phyloP scores from a whole-genome alignment of 2,329 filamentous ascomycete species.

The Helminthosporium solani region DNA sequence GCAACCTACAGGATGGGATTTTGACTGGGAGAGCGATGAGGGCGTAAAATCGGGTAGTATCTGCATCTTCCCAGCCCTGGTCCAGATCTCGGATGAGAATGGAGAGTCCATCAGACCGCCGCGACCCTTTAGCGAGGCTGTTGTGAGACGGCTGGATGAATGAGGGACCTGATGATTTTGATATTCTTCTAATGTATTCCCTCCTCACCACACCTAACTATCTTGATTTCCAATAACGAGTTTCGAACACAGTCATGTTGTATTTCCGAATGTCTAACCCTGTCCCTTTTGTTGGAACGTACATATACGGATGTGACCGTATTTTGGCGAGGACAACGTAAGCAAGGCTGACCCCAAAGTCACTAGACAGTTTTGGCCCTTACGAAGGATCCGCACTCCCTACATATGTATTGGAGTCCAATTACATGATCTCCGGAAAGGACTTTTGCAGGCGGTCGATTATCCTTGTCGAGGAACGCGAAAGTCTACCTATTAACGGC shows the following conservation, averaged over 20 bases:
- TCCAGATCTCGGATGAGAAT: slow-evolving; percentile 35
- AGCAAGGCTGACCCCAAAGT: neutral
- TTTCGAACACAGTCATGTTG: neutral
- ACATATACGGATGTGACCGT: neutral
- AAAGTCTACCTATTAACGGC: neutral
- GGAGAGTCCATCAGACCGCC: slow-evolving; percentile 29
- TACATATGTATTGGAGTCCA: neutral
- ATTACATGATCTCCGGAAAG: neutral
- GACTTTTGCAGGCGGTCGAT: neutral
- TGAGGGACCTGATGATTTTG: slow-evolving; percentile 8
- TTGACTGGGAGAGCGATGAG: slow-evolving; percentile 35
- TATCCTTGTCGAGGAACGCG: neutral
- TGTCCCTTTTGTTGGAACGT: too few relatives aligned
- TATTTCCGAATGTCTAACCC: too few relatives aligned
- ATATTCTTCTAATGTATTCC: neutral
- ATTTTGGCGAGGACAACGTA: neutral
- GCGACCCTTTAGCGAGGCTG: slow-evolving; percentile 31
- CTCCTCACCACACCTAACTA: neutral
- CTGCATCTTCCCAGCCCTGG: slow-evolving; percentile 38
- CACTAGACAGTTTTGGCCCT: neutral
- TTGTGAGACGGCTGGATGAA: slow-evolving; percentile 25
- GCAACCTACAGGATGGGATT: slow-evolving; percentile 35
- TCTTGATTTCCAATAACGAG: neutral
- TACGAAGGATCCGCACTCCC: neutral
- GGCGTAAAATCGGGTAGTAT: slow-evolving; percentile 27